Evolutionary conservation across 2,329 filamentous ascomycete species (phyloP), one percentile per base, ranked within the genome.

Genomic region (Hypoxylon sp.): DNA sequence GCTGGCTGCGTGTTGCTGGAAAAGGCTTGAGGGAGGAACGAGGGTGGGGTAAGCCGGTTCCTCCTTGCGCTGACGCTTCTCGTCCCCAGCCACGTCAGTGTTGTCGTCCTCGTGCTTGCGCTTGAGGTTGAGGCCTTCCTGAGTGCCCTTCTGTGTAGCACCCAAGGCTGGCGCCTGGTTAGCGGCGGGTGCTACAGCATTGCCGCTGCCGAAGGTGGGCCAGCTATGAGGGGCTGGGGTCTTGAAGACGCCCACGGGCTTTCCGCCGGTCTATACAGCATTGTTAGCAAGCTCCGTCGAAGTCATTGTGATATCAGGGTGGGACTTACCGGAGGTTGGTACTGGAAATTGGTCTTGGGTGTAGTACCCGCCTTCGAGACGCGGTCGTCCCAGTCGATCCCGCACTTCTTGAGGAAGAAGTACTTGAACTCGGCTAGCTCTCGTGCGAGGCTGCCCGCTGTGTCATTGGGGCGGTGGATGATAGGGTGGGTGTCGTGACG

Each of bases 351-450:
- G 0, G 70, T 73, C 8, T 63, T 61, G 2, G 78, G 75, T 58
- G 68, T 79, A 1, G 77, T 80, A 4, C 76, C 77, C 33, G 78
- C 75, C 53, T 75, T 75, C 4, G 78, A 60, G 0, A 87, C 76
- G 13, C 88, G 82, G 48, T 89, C 80, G n/a, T 86, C 82, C 91
- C 90, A 93, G 1, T 81, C 76, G 8, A 89, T 80, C 0, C 87
- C 86, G 0, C 89, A 89, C 76, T 88, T 88, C 6, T 81, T 79
- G 10, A 76, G 77, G 75, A 93, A 93, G 71, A 90, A 89, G 0
- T 78, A 71, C 65, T 81, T 82, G 76, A 92, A 92, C 0, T 80
- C 78, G 0, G 70, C 69, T 64, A 88, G 82, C 27, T 89, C 87
- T 1, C 67, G 58, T 2, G 74, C 57, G 74, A 87, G 85, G 2